A percentile compares a stretch with the other conserved stretches of the same genome.
phyloP scores from a whole-genome alignment of 306 rosid genomes.

The Quercus bicolor region DNA sequence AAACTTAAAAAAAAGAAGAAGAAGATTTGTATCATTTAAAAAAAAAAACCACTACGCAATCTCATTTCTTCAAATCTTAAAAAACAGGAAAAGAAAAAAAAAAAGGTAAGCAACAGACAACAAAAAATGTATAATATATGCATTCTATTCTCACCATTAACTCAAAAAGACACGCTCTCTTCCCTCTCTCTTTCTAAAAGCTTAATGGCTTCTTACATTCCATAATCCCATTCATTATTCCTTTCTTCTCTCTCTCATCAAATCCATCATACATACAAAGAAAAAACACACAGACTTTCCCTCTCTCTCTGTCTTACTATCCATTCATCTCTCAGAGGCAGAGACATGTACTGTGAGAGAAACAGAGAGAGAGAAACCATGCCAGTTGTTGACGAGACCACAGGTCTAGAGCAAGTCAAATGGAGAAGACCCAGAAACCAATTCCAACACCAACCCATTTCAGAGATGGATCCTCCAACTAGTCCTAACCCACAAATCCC shows the following conservation, averaged over 20 bases:
- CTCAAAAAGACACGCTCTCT: neutral
- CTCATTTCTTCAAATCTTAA: neutral
- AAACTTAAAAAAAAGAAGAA: neutral
- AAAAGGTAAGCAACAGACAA: neutral
- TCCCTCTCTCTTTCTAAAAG: neutral
- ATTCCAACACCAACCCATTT: slow-evolving; percentile 47
- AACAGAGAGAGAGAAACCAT: slow-evolving; percentile 22
- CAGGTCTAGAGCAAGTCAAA: slow-evolving; percentile 45
- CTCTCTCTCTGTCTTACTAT: neutral
- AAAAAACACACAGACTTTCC: neutral
- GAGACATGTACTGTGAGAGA: too few relatives aligned
- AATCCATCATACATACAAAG: neutral
- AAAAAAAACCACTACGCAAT: slow-evolving; percentile 21
- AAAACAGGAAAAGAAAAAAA: neutral
- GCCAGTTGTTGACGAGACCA: slow-evolving; percentile 46
- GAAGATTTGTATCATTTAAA: neutral
- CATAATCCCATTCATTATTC: slow-evolving; percentile 11
- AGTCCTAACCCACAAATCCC: slow-evolving; percentile 43
- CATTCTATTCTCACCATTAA: neutral
- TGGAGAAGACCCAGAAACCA: slow-evolving; percentile 70
- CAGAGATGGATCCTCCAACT: slow-evolving; percentile 44
- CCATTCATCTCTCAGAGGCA: neutral
- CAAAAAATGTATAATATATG: neutral
- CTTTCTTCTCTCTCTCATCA: neutral
- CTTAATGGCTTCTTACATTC: neutral